Evolutionary conservation across 768 basidiomycete species (phyloP).

Genomic region (Lactarius pseudohatsudake): DNA sequence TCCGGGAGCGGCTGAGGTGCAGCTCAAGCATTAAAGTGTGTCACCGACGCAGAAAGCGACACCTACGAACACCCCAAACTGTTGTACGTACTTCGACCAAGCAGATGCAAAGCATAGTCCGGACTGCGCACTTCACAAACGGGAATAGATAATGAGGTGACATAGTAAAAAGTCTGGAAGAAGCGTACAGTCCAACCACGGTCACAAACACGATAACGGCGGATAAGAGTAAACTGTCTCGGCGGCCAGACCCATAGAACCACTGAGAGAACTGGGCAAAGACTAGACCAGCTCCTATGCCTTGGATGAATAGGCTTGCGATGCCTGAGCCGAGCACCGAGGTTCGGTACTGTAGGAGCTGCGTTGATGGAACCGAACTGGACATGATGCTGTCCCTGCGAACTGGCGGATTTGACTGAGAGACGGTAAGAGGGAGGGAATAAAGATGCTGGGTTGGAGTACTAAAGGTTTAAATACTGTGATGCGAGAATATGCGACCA

Average conservation of each 20-base stretch:
- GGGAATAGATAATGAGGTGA: neutral
- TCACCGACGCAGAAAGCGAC: neutral
- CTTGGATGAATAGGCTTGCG: conserved; percentile 7
- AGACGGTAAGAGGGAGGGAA: neutral
- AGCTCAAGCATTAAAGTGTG: neutral
- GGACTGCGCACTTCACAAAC: conserved; percentile 5
- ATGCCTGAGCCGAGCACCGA: conserved; percentile 9
- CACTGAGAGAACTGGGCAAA: conserved; percentile 16
- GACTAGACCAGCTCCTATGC: conserved; percentile 12
- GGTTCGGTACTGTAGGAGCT: neutral
- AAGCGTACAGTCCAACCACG: conserved; percentile 9
- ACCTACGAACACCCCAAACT: conserved; percentile 7
- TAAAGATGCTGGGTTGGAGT: neutral
- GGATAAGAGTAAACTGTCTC: neutral
- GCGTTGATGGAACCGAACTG: neutral
- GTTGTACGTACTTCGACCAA: conserved; percentile 7
- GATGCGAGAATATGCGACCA: neutral
- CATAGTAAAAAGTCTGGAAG: neutral
- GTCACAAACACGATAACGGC: conserved; percentile 5
- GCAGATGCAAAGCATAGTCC: conserved; percentile 6
- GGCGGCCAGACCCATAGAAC: conserved; percentile 2
- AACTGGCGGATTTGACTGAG: neutral
- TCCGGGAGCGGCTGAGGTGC: neutral
- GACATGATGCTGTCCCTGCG: conserved; percentile 7
- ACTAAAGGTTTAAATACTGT: neutral